These are phyloP conservation scores for Epichloe brachyelytri DNA, from an alignment of 2,329 filamentous ascomycete species.

Conservation along the genomic window DNA sequence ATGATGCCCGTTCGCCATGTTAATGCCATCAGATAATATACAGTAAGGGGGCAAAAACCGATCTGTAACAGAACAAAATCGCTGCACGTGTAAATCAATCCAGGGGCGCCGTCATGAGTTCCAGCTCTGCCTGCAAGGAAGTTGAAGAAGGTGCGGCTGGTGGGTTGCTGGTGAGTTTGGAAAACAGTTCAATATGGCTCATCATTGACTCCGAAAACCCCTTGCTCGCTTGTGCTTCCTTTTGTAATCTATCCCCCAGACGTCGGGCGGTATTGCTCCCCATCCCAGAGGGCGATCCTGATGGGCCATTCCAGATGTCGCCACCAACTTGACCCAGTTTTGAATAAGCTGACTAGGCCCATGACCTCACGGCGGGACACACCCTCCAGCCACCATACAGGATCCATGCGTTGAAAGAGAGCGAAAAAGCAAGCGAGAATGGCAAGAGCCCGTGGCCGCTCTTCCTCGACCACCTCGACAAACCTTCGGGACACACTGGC, in stretches of 20 bases:
- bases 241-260: constrained; percentile 43
- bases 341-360: constrained; percentile 47
- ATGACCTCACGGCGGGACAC: constrained; percentile 53
- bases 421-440: constrained; percentile 57
- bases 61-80: not conserved
- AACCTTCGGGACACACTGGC: constrained; percentile 50
- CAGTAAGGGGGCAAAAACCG: too few relatives aligned
- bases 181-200: constrained; percentile 28
- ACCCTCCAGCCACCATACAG: constrained; percentile 58
- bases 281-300: constrained; percentile 44
- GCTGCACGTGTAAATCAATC: constrained; percentile 13
- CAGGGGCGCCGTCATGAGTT: constrained; percentile 19
- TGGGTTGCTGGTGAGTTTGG: constrained; percentile 22
- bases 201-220: constrained; percentile 23
- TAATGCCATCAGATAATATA: not conserved
- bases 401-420: constrained; percentile 46
- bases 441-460: constrained; percentile 47
- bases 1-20: not conserved
- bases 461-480: constrained; percentile 45
- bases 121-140: constrained; percentile 19
- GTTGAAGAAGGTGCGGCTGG: constrained; percentile 14
- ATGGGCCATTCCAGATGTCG: constrained; percentile 48
- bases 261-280: constrained; percentile 38
- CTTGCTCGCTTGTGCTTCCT: constrained; percentile 25
- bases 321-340: constrained; percentile 47